A percentile compares a stretch with the other conserved stretches of the same genome.
Conservation (phyloP, 176 grass and related monocot species). For the Melocanna baccifera region DNA sequence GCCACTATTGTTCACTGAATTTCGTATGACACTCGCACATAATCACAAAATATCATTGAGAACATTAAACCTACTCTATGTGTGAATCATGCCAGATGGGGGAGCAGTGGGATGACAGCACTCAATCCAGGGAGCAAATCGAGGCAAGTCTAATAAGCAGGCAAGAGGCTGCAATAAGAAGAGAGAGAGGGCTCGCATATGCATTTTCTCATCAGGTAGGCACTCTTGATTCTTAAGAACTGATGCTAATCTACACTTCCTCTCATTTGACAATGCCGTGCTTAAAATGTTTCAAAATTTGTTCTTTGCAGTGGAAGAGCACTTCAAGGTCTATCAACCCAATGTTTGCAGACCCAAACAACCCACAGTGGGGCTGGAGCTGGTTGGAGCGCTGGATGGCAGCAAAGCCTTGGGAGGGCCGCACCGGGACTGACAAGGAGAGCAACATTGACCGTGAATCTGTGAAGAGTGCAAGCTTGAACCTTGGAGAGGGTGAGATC, state of each 20-base stretch:
- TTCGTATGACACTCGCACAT: neutral
- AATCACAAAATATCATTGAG: neutral
- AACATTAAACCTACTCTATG: slow-evolving; percentile 13
- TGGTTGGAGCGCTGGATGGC: slow-evolving; percentile 99
- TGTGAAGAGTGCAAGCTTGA: slow-evolving; percentile 46
- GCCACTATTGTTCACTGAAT: neutral
- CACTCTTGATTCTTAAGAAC: slow-evolving; percentile 2
- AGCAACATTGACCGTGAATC: slow-evolving; percentile 51
- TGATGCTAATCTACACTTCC: neutral
- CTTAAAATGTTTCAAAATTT: slow-evolving; percentile 31
- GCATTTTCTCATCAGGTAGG: slow-evolving; percentile 97
- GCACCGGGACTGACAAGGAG: slow-evolving; percentile 54
- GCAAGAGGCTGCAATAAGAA: slow-evolving; percentile 83
- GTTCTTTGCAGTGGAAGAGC: slow-evolving; percentile 77
- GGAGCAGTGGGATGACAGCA: slow-evolving; percentile 94
- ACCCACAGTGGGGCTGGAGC: slow-evolving; percentile 98
- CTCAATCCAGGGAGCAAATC: slow-evolving; percentile 86
- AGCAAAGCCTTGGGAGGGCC: slow-evolving; percentile 72
- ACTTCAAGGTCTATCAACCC: slow-evolving; percentile 74
- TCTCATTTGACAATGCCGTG: neutral
- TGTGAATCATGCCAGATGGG: slow-evolving; percentile 64
- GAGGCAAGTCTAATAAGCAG: slow-evolving; percentile 89
- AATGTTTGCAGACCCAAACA: slow-evolving; percentile 95
- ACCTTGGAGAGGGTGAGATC: slow-evolving; percentile 78
- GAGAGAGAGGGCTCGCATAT: slow-evolving; percentile 90